phyloP scores from a whole-genome alignment of 441 rosid genomes.

The Aleurites moluccanus region DNA sequence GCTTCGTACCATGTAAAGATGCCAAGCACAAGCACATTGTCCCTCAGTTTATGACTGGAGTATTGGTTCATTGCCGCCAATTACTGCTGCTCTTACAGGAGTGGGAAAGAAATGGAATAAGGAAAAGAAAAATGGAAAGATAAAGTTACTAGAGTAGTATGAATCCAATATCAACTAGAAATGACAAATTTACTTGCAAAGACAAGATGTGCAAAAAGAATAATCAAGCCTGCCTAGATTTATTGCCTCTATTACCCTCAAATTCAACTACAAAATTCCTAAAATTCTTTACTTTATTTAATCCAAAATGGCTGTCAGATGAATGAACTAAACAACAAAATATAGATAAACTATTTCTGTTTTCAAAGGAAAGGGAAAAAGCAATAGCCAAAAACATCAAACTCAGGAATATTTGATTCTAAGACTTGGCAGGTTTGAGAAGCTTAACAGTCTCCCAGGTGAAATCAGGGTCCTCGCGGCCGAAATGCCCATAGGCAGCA shows the following conservation, averaged over 20 bases:
- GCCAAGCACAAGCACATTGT: no score
- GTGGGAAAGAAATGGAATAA: not conserved
- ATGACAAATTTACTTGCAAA: not conserved
- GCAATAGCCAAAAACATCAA: not conserved
- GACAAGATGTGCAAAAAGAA: not conserved
- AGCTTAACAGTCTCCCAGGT: slow-evolving; percentile 51
- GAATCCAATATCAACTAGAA: not conserved
- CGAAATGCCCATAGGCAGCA: slow-evolving; percentile 52
- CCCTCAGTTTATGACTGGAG: no score
- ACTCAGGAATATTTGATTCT: not conserved
- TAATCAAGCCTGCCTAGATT: not conserved
- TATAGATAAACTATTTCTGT: not conserved
- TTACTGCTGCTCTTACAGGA: no score
- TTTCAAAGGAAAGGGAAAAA: not conserved
- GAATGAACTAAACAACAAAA: not conserved
- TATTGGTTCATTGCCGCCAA: no score
- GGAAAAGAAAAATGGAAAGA: not conserved
- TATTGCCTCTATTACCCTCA: slow-evolving; percentile 1
- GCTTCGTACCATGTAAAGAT: no score
- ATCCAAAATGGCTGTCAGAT: not conserved
- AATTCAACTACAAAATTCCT: slow-evolving; percentile 6
- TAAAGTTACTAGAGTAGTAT: not conserved
- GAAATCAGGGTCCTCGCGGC: slow-evolving; percentile 48
- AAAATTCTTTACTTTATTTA: not conserved
- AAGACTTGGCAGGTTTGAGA: slow-evolving; percentile 35